A percentile compares a stretch with the other conserved stretches of the same genome.
Conservation (phyloP, 2,329 filamentous ascomycete species). For the Paraphoma sp. region DNA sequence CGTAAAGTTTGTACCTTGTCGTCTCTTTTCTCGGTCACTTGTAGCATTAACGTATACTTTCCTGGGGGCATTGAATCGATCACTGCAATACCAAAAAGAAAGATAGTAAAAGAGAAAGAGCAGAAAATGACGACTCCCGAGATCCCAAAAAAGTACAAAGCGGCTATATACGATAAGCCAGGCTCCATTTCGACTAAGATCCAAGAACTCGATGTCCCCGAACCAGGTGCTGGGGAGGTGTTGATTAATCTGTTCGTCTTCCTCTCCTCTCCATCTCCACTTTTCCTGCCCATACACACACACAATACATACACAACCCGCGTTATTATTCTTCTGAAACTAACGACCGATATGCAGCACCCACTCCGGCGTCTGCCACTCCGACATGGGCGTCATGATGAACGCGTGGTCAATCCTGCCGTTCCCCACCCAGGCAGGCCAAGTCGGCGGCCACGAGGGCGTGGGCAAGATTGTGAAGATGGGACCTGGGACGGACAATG, state of each 20-base stretch:
- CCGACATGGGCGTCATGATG: constrained; percentile 61
- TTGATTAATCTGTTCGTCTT: constrained; percentile 63
- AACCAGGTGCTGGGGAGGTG: constrained; percentile 68
- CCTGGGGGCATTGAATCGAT: not conserved
- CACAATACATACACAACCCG: too few species aligned
- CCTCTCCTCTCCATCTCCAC: not conserved
- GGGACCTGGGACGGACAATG: constrained; percentile 63
- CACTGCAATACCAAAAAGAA: not conserved
- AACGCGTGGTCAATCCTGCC: constrained; percentile 64
- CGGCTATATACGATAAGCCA: constrained; percentile 69
- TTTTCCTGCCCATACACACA: not conserved
- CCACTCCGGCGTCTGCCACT: constrained; percentile 71
- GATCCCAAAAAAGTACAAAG: constrained; percentile 67
- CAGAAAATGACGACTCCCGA: constrained; percentile 31
- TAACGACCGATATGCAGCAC: constrained; percentile 42
- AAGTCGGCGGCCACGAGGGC: constrained; percentile 74
- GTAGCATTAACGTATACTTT: not conserved
- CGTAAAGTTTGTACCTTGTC: not conserved
- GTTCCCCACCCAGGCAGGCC: constrained; percentile 64
- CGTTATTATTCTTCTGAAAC: not conserved
- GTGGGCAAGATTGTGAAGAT: constrained; percentile 71
- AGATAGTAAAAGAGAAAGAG: not conserved
- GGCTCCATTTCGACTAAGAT: constrained; percentile 70
- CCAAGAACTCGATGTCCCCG: constrained; percentile 68
- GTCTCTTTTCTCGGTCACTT: not conserved